Evolutionary conservation across 2,329 filamentous ascomycete genomes (phyloP).

Genomic region (Pseudogymnoascus sp.): DNA sequence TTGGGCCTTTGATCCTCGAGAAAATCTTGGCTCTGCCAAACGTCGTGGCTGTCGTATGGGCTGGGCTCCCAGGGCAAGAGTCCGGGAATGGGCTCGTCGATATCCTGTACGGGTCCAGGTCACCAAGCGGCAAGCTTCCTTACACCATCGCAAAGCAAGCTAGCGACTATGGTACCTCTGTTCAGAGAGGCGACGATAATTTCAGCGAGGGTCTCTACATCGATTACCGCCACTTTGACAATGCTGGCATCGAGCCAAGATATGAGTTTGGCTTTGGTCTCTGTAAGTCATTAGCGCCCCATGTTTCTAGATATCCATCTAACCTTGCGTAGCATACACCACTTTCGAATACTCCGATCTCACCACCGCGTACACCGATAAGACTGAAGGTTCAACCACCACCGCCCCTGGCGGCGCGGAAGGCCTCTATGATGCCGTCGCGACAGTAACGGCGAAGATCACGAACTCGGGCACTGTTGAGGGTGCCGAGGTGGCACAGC

Average conservation of each 20-base stretch:
- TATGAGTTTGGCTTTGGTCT: conserved; percentile 42
- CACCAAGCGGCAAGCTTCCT: conserved; percentile 35
- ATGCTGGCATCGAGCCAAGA: conserved; percentile 28
- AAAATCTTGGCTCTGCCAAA: conserved; percentile 53
- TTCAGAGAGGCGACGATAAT: conserved; percentile 27
- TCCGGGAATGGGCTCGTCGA: conserved; percentile 53
- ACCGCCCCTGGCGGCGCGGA: conserved; percentile 40
- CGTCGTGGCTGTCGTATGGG: conserved; percentile 54
- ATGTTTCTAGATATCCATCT: background rate
- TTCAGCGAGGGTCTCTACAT: conserved; percentile 40
- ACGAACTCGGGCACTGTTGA: conserved; percentile 51
- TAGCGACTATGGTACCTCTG: conserved; percentile 38
- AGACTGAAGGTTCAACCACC: background rate
- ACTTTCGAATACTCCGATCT: conserved; percentile 35
- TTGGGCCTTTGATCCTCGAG: conserved; percentile 51
- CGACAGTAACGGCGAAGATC: conserved; percentile 49
- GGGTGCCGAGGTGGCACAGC: conserved; percentile 47
- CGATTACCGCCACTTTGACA: conserved; percentile 47
- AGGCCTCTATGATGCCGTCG: conserved; percentile 55
- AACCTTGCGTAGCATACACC: conserved; percentile 36
- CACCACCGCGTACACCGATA: background rate
- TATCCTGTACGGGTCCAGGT: conserved; percentile 51
- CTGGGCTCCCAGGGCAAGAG: conserved; percentile 53
- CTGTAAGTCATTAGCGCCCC: conserved; percentile 19
- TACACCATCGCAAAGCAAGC: conserved; percentile 55